A percentile compares a stretch with the other conserved stretches of the same genome.
These are phyloP conservation scores for Syzygium grande DNA, from an alignment of 345 rosid genomes.

Conservation along the genomic window DNA sequence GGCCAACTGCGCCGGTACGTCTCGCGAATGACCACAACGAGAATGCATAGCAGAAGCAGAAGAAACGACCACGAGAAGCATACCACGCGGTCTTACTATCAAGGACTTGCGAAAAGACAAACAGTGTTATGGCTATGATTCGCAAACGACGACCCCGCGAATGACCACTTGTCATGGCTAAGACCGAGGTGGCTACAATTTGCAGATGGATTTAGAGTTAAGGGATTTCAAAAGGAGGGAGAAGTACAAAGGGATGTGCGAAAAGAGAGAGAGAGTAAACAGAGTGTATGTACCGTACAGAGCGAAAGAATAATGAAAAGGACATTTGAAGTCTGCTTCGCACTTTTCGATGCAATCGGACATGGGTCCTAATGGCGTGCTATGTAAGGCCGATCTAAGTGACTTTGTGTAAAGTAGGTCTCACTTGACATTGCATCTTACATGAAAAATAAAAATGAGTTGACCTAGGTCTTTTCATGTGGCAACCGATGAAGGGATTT, in stretches of 20 bases:
- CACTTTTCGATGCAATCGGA: not conserved
- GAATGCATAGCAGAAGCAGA: not conserved
- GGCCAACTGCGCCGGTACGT: not conserved
- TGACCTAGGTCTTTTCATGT: fast-evolving
- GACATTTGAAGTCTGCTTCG: not conserved
- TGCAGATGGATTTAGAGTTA: not conserved
- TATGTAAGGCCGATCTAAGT: not conserved
- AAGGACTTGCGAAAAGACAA: not conserved
- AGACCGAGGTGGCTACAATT: not conserved
- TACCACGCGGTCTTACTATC: not conserved
- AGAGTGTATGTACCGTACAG: fast-evolving
- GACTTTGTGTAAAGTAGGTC: not conserved
- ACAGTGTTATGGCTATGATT: not conserved
- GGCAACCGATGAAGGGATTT: not conserved
- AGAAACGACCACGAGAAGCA: not conserved
- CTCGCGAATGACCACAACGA: not conserved
- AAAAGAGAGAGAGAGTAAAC: not conserved
- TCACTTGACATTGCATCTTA: not conserved
- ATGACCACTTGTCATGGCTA: not conserved
- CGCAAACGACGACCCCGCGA: not conserved
- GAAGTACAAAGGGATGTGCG: not conserved
- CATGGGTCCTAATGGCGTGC: not conserved
- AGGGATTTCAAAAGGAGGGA: not conserved
- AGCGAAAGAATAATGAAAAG: not conserved
- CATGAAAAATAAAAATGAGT: not conserved